These are phyloP conservation scores for Nakaseomyces sp. DNA, from an alignment of 1,139 yeast genomes.

Conservation along the genomic window DNA sequence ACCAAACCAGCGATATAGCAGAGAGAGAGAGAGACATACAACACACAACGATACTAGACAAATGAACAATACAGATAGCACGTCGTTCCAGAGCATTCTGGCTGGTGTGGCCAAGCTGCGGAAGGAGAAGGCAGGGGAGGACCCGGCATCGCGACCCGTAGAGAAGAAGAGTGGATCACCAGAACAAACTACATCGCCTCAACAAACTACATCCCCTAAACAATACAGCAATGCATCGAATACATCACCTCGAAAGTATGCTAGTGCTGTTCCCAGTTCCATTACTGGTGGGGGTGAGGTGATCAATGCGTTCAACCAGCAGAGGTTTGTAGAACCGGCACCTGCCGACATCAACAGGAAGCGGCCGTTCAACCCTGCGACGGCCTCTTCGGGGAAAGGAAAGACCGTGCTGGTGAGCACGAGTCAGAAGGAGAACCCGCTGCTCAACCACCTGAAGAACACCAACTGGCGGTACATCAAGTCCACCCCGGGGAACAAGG, in stretches of 20 bases:
- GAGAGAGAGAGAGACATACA: too few species aligned
- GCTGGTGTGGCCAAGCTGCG: slow-evolving; percentile 51
- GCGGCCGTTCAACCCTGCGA: slow-evolving; percentile 9
- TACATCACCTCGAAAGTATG: not conserved
- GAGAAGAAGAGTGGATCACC: not conserved
- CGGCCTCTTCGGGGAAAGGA: too few species aligned
- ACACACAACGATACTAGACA: not conserved
- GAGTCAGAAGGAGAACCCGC: slow-evolving; percentile 54
- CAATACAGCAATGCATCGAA: too few species aligned
- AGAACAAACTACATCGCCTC: not conserved
- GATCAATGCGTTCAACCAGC: slow-evolving; percentile 25
- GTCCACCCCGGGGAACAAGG: slow-evolving; percentile 34
- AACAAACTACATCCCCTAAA: too few species aligned
- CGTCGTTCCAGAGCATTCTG: slow-evolving; percentile 55
- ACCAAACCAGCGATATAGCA: too few species aligned
- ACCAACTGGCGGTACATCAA: slow-evolving; percentile 44
- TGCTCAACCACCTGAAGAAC: slow-evolving; percentile 40
- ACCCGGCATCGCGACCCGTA: not conserved
- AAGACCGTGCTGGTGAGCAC: slow-evolving; percentile 39
- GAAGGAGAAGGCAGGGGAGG: slow-evolving; percentile 17
- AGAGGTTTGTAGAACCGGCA: slow-evolving; percentile 6
- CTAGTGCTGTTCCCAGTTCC: too few species aligned
- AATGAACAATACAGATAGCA: slow-evolving; percentile 38
- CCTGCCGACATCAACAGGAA: slow-evolving; percentile 7
- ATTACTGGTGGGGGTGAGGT: too few species aligned